phyloP scores from a whole-genome alignment of 1,284 basidiomycete species.

The Leccinum proximum region DNA sequence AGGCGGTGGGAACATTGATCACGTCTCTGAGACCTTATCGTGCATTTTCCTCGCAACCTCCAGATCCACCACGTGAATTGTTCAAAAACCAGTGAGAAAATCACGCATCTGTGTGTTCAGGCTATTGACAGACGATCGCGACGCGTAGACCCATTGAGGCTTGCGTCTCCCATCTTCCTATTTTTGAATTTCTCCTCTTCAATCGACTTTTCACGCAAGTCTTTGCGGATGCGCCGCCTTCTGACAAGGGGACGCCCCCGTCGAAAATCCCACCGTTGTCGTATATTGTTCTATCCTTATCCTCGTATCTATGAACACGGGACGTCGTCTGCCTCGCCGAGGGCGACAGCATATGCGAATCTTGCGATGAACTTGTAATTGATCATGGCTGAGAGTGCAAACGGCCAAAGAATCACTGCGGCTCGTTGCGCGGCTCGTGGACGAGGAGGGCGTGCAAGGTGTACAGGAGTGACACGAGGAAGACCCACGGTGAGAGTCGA shows the following conservation, averaged over 20 bases:
- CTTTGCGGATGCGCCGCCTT: slow-evolving; percentile 36
- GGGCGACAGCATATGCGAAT: slow-evolving; percentile 58
- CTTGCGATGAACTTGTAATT: slow-evolving; percentile 51
- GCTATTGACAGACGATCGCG: slow-evolving; percentile 1
- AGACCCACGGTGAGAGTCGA: slow-evolving; percentile 43
- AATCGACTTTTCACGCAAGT: slow-evolving; percentile 46
- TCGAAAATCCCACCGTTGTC: slow-evolving; percentile 33
- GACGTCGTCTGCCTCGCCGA: slow-evolving; percentile 50
- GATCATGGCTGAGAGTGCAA: slow-evolving; percentile 45
- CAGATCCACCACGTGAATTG: slow-evolving; percentile 44
- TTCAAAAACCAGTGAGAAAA: slow-evolving; percentile 54
- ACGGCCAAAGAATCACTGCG: slow-evolving; percentile 52
- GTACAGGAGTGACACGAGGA: slow-evolving; percentile 37
- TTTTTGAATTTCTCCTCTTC: slow-evolving; percentile 54
- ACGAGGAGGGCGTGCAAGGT: slow-evolving; percentile 52
- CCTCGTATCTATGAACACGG: slow-evolving; percentile 63
- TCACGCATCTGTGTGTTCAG: background rate
- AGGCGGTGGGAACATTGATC: slow-evolving; percentile 47
- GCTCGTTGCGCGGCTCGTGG: slow-evolving; percentile 52
- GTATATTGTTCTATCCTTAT: slow-evolving; percentile 48
- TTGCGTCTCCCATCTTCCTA: slow-evolving; percentile 50
- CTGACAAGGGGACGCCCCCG: slow-evolving; percentile 16
- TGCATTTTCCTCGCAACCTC: slow-evolving; percentile 42
- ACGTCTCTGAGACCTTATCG: slow-evolving; percentile 50
- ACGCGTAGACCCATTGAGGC: slow-evolving; percentile 55